Evolutionary conservation across 2,329 filamentous ascomycete genomes (phyloP), one percentile per base, ranked within the genome.

Genomic region (Alternaria triticina): DNA sequence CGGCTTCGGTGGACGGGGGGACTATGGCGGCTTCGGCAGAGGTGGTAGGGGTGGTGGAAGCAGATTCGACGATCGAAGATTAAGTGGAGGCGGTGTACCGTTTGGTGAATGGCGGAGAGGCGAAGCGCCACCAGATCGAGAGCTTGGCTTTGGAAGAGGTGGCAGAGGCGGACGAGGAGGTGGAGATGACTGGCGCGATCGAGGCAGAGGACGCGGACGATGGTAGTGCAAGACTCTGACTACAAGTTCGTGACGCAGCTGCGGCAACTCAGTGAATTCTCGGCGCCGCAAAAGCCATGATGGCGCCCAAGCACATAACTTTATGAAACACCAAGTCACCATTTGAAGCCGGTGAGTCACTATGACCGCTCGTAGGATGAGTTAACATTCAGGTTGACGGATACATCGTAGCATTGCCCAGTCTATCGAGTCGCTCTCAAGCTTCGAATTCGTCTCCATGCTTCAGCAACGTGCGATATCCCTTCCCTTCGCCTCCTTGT

Each of bases 21-120:
- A 75, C 50, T 62, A 58, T 20, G 56, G 60, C 8, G 60, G 60
- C 15, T 77, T 66, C 61, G 74, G 71, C 3, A 80, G 80, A 56
- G 76, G 79, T 8, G 79, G 81, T 20, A 75, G 80, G 15, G 77
- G 76, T 62, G 73, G 79, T 66, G 59, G 79, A 67, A 65, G 82
- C 33, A 65, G 74, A 57, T 74, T 64, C 20, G 71, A 74, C 10
- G 70, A 74, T 17, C 77, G 82, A 55, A 68, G 81, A 82, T 74
- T 78, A 78, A 45, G 82, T 78, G 60, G 76, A 22, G 56, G 58
- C 74, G 81, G 78, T 74, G 70, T 85, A 5, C 85, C 87, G 0
- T 78, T 78, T 46, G 89, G 89, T 1, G 89, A 91, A 71, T 91
- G 89, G 89, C 85, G 87, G 66, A 85, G 89, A 68, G 90, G 90